Evolutionary conservation across 73 alveolate species (phyloP).

Genomic region (Paramecium caudatum): DNA sequence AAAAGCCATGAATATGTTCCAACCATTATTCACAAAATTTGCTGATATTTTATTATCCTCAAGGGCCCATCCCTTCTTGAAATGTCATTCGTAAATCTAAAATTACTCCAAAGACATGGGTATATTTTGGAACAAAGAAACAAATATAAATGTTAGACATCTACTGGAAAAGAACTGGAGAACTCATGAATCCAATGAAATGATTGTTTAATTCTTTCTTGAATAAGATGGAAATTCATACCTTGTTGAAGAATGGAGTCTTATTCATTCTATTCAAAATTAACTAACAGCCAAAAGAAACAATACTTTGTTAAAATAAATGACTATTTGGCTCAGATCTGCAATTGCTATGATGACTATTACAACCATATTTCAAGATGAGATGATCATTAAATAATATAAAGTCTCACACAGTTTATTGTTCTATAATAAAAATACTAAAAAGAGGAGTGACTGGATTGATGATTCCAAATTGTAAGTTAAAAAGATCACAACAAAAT

Average conservation of each 20-base stretch:
- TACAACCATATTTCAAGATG: slow-evolving; percentile 12
- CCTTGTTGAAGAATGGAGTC: slow-evolving; percentile 59
- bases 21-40: slow-evolving; percentile 26
- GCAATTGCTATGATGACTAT: slow-evolving; percentile 12
- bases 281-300: background rate
- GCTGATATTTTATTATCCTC: slow-evolving; percentile 35
- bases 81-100: background rate
- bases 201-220: slow-evolving; percentile 46
- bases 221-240: slow-evolving; percentile 34
- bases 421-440: slow-evolving; percentile 34
- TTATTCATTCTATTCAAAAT: background rate
- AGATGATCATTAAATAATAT: background rate
- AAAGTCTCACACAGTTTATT: slow-evolving; percentile 16
- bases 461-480: slow-evolving; percentile 37
- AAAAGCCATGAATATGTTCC: slow-evolving; percentile 29
- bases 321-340: slow-evolving; percentile 31
- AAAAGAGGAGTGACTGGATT: slow-evolving; percentile 58
- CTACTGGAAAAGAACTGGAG: slow-evolving; percentile 42
- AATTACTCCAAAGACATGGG: background rate
- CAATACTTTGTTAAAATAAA: background rate
- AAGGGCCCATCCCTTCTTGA: background rate
- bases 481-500: background rate
- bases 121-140: background rate
- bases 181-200: slow-evolving; percentile 14
- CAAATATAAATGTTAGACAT: background rate